Conservation (phyloP, 2,329 filamentous ascomycete species). For the Volutella citrinella region DNA sequence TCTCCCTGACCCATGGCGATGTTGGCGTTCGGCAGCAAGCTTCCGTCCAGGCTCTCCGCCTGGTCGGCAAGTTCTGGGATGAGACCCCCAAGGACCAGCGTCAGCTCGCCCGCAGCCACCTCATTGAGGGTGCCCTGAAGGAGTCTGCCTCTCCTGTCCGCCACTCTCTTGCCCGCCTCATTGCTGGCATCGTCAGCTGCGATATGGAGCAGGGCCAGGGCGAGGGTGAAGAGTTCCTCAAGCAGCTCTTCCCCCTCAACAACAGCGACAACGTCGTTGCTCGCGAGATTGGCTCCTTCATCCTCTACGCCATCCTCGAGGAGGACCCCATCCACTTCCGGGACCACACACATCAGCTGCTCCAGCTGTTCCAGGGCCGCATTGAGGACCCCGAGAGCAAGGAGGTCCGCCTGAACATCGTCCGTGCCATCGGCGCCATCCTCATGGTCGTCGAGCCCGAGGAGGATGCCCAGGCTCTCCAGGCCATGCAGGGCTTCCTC, state of each 20-base stretch:
- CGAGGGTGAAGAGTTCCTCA: constrained; percentile 80
- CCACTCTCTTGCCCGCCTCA: constrained; percentile 83
- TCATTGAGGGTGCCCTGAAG: constrained; percentile 79
- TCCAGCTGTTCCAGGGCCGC: constrained; percentile 79
- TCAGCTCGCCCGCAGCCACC: constrained; percentile 72
- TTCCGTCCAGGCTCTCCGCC: constrained; percentile 81
- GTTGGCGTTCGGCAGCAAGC: constrained; percentile 80
- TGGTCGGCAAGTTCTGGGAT: constrained; percentile 84
- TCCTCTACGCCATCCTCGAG: constrained; percentile 89
- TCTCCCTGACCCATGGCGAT: constrained; percentile 75
- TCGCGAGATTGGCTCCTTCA: constrained; percentile 88
- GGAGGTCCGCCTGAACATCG: constrained; percentile 91
- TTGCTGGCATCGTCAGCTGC: constrained; percentile 79
- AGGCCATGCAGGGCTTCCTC: constrained; percentile 74
- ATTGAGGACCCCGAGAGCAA: constrained; percentile 88
- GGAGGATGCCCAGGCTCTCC: constrained; percentile 71
- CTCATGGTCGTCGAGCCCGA: constrained; percentile 86
- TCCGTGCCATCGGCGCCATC: constrained; percentile 84
- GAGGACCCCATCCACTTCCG: constrained; percentile 80
- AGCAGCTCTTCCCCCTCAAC: constrained; percentile 74
- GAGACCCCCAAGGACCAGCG: constrained; percentile 73
- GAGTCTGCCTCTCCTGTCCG: constrained; percentile 75
- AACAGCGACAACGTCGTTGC: constrained; percentile 72
- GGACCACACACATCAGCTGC: constrained; percentile 75
- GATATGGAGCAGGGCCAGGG: constrained; percentile 68